Percentiles rank a stretch among this genome's conserved stretches.
Evolutionary conservation across 805 yeast species (phyloP).

Genomic region (Suhomyces prunicola): DNA sequence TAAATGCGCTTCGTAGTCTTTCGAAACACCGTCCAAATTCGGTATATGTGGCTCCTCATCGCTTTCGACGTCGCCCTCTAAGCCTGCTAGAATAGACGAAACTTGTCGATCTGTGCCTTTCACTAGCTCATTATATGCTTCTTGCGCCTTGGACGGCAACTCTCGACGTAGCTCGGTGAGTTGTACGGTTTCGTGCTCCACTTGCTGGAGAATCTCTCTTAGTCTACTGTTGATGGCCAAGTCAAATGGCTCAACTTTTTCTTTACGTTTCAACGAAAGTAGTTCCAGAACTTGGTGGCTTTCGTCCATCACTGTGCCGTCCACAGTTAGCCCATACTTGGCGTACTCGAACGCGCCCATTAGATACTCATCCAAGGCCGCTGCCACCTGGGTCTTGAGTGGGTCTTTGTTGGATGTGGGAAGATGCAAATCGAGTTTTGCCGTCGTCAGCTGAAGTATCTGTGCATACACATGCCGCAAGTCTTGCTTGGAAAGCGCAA

Average conservation of each 20-base stretch:
- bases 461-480: conserved; percentile 46
- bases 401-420: conserved; percentile 40
- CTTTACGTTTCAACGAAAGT: conserved; percentile 26
- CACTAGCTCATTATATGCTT: conserved; percentile 34
- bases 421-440: conserved; percentile 48
- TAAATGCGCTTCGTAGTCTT: conserved; percentile 28
- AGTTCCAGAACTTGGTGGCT: conserved; percentile 17
- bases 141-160: conserved; percentile 43
- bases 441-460: conserved; percentile 38
- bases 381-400: conserved; percentile 42
- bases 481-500: conserved; percentile 53
- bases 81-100: conserved; percentile 22
- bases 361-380: conserved; percentile 44
- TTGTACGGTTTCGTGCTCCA: conserved; percentile 60
- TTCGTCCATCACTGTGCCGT: conserved; percentile 37
- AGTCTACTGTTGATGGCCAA: conserved; percentile 56
- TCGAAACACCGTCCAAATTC: conserved; percentile 14
- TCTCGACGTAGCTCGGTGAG: conserved; percentile 54
- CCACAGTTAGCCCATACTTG: conserved; percentile 53
- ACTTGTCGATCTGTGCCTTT: conserved; percentile 29
- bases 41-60: conserved; percentile 10
- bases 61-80: conserved; percentile 11
- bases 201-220: conserved; percentile 52
- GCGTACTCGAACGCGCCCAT: conserved; percentile 56
- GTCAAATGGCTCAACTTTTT: conserved; percentile 69